These are phyloP conservation scores for Plantago coronopus DNA, from an alignment of 305 asterid genomes.

Conservation along the genomic window DNA sequence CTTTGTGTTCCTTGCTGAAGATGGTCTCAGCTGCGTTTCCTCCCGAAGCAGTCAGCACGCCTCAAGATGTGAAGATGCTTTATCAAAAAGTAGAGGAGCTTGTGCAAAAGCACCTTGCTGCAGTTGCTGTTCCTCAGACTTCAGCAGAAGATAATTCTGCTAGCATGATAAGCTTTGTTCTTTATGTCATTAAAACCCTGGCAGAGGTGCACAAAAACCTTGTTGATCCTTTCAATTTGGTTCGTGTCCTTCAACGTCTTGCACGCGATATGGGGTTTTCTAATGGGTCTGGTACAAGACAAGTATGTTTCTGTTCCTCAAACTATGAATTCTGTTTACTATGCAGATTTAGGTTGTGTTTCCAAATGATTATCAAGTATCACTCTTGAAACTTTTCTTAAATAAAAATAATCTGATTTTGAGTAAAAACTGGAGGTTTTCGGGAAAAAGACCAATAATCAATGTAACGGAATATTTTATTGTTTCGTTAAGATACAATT, in stretches of 20 bases:
- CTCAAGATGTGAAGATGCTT: conserved; percentile 81
- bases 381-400: too few species aligned
- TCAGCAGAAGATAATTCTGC: conserved; percentile 92
- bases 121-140: conserved; percentile 81
- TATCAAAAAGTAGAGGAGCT: conserved; percentile 98
- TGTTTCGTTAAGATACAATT: too few species aligned
- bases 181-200: conserved; percentile 76
- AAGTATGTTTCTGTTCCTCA: conserved; percentile 47
- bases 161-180: conserved; percentile 94
- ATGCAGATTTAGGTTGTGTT: too few species aligned
- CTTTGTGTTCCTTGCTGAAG: conserved; percentile 84
- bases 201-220: conserved; percentile 89
- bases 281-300: conserved; percentile 73
- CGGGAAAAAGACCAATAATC: too few species aligned
- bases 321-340: conserved; percentile 10
- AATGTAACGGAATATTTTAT: too few species aligned
- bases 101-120: conserved; percentile 93
- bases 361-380: too few species aligned
- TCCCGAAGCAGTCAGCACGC: conserved; percentile 71
- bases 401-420: too few species aligned
- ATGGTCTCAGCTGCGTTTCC: conserved; percentile 96
- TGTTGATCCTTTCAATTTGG: conserved; percentile 77
- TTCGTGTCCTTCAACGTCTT: conserved; percentile 93
- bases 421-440: too few species aligned
- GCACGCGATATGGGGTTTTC: conserved; percentile 90